Evolutionary conservation across 208 protist species (phyloP), one percentile per base, ranked within the genome.

Genomic region (Leishmania arabica): DNA sequence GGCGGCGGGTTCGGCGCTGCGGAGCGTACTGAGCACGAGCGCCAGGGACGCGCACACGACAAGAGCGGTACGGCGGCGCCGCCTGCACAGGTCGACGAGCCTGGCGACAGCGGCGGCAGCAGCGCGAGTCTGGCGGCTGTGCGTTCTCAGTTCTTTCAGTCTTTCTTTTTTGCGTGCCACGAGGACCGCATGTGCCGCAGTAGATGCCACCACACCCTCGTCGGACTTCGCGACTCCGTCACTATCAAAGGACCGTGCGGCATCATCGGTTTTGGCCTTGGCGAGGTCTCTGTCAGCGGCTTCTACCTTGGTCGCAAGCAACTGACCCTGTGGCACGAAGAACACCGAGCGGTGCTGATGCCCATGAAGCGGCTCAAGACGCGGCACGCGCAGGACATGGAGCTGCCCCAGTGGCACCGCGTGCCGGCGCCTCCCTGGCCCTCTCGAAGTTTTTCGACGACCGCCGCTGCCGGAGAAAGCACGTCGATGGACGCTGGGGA

Each of bases 181-280:
- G 79, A 92, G 77, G 83, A 84, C 64, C 78, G 73, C 27, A 19
- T 78, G n/a, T 62, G 68, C 47, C 71, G 60, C 15, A 75, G 69
- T 37, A 84, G 58, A 42, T 95, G 91, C 74, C 91, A 95, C 77
- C 93, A 95, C 90, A 95, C 91, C 21, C 79, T 97, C 17, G 27
- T 95, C 37, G 85, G 88, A 34, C 80, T 95, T 60, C 85, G 79
- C 9, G 86, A 83, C 47, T 80, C 91, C 24, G 85, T 95, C 40
- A 91, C 90, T 27, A 88, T 97, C 54, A 89, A 95, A 66, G 93
- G 93, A 24, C 93, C 93, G 47, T 97, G 92, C 78, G 89, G 88
- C 40, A 45, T 95, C 17, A 85, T 95, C 45, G 93, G 93, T 24
- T 87, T 95, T 72, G 90, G 92, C 40, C 78, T 93, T 24, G 92